These are phyloP conservation scores for Fusarium nygamai DNA, from an alignment of 2,329 filamentous ascomycete genomes.

Conservation along the genomic window DNA sequence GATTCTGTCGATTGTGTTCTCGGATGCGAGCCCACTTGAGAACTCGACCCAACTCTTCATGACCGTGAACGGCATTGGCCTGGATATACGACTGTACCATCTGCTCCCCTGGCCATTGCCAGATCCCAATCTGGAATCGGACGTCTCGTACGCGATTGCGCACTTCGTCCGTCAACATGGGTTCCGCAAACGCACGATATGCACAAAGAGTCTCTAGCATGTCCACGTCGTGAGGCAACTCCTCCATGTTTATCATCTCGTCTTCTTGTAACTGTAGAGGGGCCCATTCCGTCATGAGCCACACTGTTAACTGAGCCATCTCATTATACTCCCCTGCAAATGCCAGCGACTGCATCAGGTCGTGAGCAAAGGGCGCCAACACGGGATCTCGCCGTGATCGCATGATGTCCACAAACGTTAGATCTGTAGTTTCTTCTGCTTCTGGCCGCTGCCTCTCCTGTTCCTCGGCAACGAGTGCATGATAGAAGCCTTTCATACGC, in stretches of 20 bases:
- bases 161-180: slow-evolving; percentile 49
- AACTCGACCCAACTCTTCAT: slow-evolving; percentile 39
- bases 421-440: slow-evolving; percentile 29
- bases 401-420: slow-evolving; percentile 49
- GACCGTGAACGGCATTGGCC: slow-evolving; percentile 37
- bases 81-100: slow-evolving; percentile 49
- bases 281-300: slow-evolving; percentile 64
- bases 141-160: slow-evolving; percentile 46
- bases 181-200: slow-evolving; percentile 60
- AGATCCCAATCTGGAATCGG: slow-evolving; percentile 39
- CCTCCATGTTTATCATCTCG: slow-evolving; percentile 49
- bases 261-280: slow-evolving; percentile 47
- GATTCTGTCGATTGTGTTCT: slow-evolving; percentile 8
- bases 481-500: slow-evolving; percentile 44
- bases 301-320: slow-evolving; percentile 66
- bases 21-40: slow-evolving; percentile 35
- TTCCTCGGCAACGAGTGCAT: slow-evolving; percentile 41
- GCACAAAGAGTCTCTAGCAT: slow-evolving; percentile 54
- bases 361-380: slow-evolving; percentile 56
- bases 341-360: slow-evolving; percentile 71
- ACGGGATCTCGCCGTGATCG: slow-evolving; percentile 47
- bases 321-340: slow-evolving; percentile 67
- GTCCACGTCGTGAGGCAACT: slow-evolving; percentile 47
- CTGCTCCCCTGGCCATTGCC: slow-evolving; percentile 53
- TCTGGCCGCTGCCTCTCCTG: slow-evolving; percentile 29